Conservation (phyloP, 805 yeast genomes). For the Candida silvatica region DNA sequence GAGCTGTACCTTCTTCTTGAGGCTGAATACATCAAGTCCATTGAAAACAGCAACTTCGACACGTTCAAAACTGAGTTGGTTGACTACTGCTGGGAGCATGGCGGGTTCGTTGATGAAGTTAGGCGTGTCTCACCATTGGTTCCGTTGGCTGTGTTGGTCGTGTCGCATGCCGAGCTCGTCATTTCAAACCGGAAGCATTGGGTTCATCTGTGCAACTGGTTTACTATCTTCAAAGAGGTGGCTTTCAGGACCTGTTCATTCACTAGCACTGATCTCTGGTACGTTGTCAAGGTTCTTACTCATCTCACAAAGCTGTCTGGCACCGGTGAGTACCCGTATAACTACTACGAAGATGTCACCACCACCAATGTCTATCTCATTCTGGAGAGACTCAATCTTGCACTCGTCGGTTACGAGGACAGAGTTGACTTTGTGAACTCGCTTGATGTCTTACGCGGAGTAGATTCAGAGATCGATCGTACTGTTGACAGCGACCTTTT, state of each 20-base stretch:
- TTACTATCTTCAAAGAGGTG: slow-evolving; percentile 7
- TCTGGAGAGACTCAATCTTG: slow-evolving; percentile 7
- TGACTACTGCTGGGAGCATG: slow-evolving; percentile 6
- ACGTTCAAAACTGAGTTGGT: slow-evolving; percentile 12
- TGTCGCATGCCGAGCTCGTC: slow-evolving; percentile 12
- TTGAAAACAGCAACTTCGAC: slow-evolving; percentile 6
- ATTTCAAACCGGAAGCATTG: slow-evolving; percentile 11
- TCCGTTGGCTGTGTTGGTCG: slow-evolving; percentile 11
- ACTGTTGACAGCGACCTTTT: slow-evolving; percentile 1
- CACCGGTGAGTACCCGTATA: slow-evolving; percentile 1
- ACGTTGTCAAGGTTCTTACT: slow-evolving; percentile 11
- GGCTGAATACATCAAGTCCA: slow-evolving; percentile 12
- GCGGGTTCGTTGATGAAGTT: slow-evolving; percentile 5
- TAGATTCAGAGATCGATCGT: slow-evolving; percentile 1
- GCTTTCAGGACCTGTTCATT: slow-evolving; percentile 5
- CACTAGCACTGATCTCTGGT: slow-evolving; percentile 11
- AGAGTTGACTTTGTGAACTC: slow-evolving; percentile 4
- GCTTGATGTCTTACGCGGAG: slow-evolving; percentile 2
- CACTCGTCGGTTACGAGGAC: slow-evolving; percentile 17
- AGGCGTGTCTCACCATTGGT: slow-evolving; percentile 9
- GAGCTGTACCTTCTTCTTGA: slow-evolving; percentile 16
- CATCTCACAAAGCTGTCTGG: slow-evolving; percentile 7
- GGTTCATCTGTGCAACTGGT: slow-evolving; percentile 21
- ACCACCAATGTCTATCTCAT: slow-evolving; percentile 13
- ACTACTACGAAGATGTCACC: slow-evolving; percentile 6